Base-by-base conservation (phyloP, 2,329 filamentous ascomycete species). In the Ascomycota sp. region DNA sequence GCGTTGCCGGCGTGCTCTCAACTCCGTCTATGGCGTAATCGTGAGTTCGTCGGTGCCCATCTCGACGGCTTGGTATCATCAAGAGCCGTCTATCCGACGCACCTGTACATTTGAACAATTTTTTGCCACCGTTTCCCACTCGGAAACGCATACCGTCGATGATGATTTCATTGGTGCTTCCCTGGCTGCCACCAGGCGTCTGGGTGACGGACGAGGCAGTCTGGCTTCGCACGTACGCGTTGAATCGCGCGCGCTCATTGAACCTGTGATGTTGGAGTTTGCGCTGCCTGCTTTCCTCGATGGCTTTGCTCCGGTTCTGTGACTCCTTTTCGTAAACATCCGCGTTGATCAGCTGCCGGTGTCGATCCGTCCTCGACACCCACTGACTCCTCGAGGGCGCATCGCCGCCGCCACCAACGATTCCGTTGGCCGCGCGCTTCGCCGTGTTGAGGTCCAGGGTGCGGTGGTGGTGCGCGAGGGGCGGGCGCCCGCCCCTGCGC, bases 281-380 rank as follows among this genome's bases (percentile, higher is more conserved):
- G 32, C 66, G 61, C 35, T 63, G 59, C 10, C 67, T 61, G 2
- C 71, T 78, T 41, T 78, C 67, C 38, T 81, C 75, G 26, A 85
- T 77, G 8, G 75, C 76, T 43, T 70, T 75, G 8, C 67, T 57
- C 27, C 78, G 68, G 20, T 66, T 65, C 44, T 79, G 68, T 8
- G 65, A 61, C 35, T 81, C 73, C 47, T 80, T 75, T 37, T 83
- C 73, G 47, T 76, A 89, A 1, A 86, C 67, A 11, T 69, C 68
- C 13, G 75, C 69, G 46, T 86, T 91, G 51, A 91, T 89, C 25
- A 91, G 57, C 48, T 91, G 80, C 45, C 79, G 67, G 45, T 85
- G 78, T 29, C 76, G 75, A 47, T 79, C 78, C 29, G 62, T 75
- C 46, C 74, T 78, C 5, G 72, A 67, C 25, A 89, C 66, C 70